Base-by-base conservation (phyloP, 495 filamentous ascomycete genomes). In the Tuber brumale region DNA sequence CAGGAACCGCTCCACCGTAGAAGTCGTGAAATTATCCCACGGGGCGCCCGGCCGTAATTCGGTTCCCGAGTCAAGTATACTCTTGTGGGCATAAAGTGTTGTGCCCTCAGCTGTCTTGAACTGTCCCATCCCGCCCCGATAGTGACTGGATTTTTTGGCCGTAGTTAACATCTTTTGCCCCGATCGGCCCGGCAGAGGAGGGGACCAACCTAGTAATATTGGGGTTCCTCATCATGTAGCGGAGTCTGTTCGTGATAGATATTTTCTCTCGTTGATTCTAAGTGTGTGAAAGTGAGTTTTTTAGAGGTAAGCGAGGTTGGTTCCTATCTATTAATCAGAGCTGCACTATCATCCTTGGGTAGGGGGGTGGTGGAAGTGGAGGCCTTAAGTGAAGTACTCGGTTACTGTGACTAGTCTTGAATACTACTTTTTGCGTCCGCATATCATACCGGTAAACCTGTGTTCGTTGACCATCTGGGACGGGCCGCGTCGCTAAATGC, bases 1-100 rank as follows among this genome's bases (percentile, higher is more conserved):
- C 78, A 97, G 89, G 81, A 95, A 93, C 84, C 90, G 93, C 57
- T 92, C 90, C 73, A 94, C 90, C 48, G 94, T 92, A 18, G 57
- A 35, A 16, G 57, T 19, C 57, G 18, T 66, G 57, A 66, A 66
- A 66, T 14, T 18, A 2, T 35, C 27, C 57, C 57, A 66, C 14
- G 57, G 57, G 14, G 9, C 12, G 27, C 35, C 27, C 27, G 14
- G 3, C 5, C 3, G 16, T 4, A 18, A 0, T 6, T 27, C 12
- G 5, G 1, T 14, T 8, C 27, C 57, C 57, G 27, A 35, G 27
- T 35, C 57, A 35, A 66, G 57, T 16, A 66, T 16, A 66, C 16
- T 27, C 12, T 3, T 12, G 10, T 66, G 27, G 57, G n/a, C 57
- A 31, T 66, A 31, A 16, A 66, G 57, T 35, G 57, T 31, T 31